Percentiles rank a stretch among this genome's conserved stretches.
Conservation (phyloP, 2,329 filamentous ascomycete genomes). For the Spiromastix sp. region DNA sequence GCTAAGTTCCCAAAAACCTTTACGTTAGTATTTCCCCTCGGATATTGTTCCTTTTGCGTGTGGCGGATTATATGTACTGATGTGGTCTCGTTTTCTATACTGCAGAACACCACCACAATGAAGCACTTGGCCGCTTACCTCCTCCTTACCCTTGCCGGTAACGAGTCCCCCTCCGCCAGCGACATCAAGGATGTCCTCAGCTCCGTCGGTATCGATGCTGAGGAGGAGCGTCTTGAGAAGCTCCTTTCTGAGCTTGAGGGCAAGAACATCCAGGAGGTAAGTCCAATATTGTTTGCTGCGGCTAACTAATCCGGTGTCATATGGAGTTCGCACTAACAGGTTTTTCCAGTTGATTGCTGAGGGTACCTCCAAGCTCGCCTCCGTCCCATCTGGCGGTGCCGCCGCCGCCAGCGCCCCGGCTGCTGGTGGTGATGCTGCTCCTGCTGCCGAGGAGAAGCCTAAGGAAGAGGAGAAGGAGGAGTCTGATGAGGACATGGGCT, state of each 20-base stretch:
- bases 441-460: constrained; percentile 53
- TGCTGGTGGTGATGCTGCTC: constrained; percentile 56
- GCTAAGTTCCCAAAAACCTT: constrained; percentile 12
- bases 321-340: constrained; percentile 6
- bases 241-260: constrained; percentile 67
- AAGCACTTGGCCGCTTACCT: constrained; percentile 99
- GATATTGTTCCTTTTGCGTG: background rate
- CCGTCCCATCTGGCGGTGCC: constrained; percentile 72
- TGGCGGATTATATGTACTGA: constrained; percentile 1
- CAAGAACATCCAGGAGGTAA: constrained; percentile 76
- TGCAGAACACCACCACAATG: constrained; percentile 60
- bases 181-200: constrained; percentile 85
- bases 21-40: constrained; percentile 4
- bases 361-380: constrained; percentile 89
- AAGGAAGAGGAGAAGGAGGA: constrained; percentile 73
- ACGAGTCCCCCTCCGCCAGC: constrained; percentile 70
- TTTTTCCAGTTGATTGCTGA: constrained; percentile 68
- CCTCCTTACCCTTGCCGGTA: constrained; percentile 88
- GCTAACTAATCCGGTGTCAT: constrained; percentile 4
- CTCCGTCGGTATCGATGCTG: constrained; percentile 91
- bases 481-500: constrained; percentile 65
- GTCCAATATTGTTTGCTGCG: constrained; percentile 21
- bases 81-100: constrained; percentile 8
- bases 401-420: constrained; percentile 50
- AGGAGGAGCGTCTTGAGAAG: constrained; percentile 72